Percentiles rank a stretch among this genome's conserved stretches.
phyloP scores from a whole-genome alignment of 345 rosid species.

The Linum usitatissimum region DNA sequence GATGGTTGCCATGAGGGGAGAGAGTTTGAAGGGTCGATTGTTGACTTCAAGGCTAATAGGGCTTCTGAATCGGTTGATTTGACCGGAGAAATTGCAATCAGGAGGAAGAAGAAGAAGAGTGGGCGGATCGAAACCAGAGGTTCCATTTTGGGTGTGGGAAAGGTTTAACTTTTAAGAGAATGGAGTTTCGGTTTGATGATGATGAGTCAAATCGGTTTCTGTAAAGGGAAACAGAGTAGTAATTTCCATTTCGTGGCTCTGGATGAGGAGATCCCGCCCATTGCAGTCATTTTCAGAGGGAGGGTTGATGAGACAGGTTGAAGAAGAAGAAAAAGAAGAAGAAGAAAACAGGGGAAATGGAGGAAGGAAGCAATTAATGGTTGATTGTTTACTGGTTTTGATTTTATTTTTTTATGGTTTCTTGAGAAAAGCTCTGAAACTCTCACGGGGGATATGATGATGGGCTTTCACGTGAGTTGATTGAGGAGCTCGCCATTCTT shows the following conservation, averaged over 20 bases:
- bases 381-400: too few species aligned
- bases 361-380: too few species aligned
- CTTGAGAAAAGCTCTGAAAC: too few species aligned
- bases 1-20: conserved; percentile 43
- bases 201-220: background rate
- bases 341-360: too few species aligned
- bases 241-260: too few species aligned
- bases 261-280: background rate
- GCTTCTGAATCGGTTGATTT: conserved; percentile 58
- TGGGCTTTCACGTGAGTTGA: too few species aligned
- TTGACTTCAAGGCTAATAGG: conserved; percentile 54
- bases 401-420: too few species aligned
- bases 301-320: too few species aligned
- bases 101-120: conserved; percentile 15
- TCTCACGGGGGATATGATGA: too few species aligned
- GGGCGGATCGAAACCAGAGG: conserved; percentile 20
- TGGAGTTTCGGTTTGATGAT: background rate
- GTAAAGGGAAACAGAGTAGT: too few species aligned
- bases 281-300: too few species aligned
- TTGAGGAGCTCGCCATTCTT: too few species aligned
- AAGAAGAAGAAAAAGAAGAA: background rate
- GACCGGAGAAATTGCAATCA: conserved; percentile 29
- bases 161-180: background rate
- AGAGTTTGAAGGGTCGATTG: conserved; percentile 47
- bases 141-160: conserved; percentile 14